phyloP scores from a whole-genome alignment of 805 yeast species.

The Spathaspora gorwiae region DNA sequence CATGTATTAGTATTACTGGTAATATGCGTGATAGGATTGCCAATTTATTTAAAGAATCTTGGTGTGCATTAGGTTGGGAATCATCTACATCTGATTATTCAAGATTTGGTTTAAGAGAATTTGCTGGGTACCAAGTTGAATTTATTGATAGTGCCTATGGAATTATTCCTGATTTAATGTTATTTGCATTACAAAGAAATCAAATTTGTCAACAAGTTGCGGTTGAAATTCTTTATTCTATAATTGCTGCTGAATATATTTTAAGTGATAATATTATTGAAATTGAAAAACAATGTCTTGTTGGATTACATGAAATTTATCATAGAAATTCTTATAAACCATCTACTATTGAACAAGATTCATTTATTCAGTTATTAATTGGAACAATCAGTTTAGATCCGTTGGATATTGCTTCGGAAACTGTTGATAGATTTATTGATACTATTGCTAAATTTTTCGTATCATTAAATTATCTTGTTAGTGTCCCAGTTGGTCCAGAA shows the following conservation, averaged over 20 bases:
- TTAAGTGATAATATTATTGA: conserved; percentile 54
- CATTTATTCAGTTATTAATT: conserved; percentile 49
- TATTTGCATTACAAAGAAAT: conserved; percentile 66
- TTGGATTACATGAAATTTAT: conserved; percentile 63
- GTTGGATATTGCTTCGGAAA: conserved; percentile 58
- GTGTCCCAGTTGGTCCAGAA: conserved; percentile 76
- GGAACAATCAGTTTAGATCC: conserved; percentile 45
- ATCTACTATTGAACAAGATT: conserved; percentile 46
- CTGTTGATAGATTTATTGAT: conserved; percentile 44
- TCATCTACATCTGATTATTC: conserved; percentile 48
- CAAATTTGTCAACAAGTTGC: conserved; percentile 57
- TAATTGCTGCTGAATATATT: conserved; percentile 62
- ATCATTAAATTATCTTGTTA: conserved; percentile 60
- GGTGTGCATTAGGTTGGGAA: conserved; percentile 73
- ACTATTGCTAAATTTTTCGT: conserved; percentile 58
- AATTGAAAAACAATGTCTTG: conserved; percentile 57
- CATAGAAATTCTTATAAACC: conserved; percentile 56
- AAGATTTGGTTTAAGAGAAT: conserved; percentile 55
- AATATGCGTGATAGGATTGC: conserved; percentile 61
- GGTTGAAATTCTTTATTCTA: conserved; percentile 64
- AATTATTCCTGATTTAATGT: conserved; percentile 58
- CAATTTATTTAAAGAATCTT: conserved; percentile 49
- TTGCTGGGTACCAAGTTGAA: conserved; percentile 70
- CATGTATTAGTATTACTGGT: conserved; percentile 59
- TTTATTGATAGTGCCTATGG: conserved; percentile 52